Evolutionary conservation across 495 filamentous ascomycete species (phyloP), one percentile per base, ranked within the genome.

Genomic region (Tetracladium setigerum): DNA sequence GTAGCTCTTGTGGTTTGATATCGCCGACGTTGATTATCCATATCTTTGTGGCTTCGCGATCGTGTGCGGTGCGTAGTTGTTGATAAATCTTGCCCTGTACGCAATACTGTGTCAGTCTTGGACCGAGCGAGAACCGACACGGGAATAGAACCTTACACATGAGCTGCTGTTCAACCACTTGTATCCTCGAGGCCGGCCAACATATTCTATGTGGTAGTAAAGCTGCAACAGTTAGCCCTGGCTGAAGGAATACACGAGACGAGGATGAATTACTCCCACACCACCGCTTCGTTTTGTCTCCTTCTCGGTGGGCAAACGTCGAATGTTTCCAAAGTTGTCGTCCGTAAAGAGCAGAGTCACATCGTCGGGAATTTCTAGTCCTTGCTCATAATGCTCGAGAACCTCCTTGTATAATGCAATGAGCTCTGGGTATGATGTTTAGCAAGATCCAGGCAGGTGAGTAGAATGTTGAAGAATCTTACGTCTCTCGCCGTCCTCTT

Each of bases 11-110:
- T 3, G 77, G 75, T 60, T 86, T 86, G 41, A 87, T 63, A 54
- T 88, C 84, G 14, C 84, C 83, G 14, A 88, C 74, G 52, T 87
- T 88, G 59, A 86, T 79, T 24, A 87, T 72, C 84, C 84, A 87
- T 50, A 87, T 83, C 35, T 77, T 64, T 41, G 75, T 68, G 1
- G 84, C 82, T n/a, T 75, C 69, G 13, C 81, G 68, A 15, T 73
- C 58, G 46, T 83, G 73, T 0, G 84, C 74, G 27, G 77, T 63
- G 51, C 73, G 65, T 68, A 85, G 77, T 59, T 71, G 68, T 12
- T 49, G 38, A 24, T 40, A 54, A 9, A 40, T 50, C 27, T 57
- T 52, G 19, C 44, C 51, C 46, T 50, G 17, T 30, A 2, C 3
- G 4, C 11, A 7, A 27, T 27, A 27, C 22, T 38, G 7, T 12